A percentile compares a stretch with the other conserved stretches of the same genome.
Evolutionary conservation across 2,329 filamentous ascomycete species (phyloP).

Genomic region (Xylariaceae sp.): DNA sequence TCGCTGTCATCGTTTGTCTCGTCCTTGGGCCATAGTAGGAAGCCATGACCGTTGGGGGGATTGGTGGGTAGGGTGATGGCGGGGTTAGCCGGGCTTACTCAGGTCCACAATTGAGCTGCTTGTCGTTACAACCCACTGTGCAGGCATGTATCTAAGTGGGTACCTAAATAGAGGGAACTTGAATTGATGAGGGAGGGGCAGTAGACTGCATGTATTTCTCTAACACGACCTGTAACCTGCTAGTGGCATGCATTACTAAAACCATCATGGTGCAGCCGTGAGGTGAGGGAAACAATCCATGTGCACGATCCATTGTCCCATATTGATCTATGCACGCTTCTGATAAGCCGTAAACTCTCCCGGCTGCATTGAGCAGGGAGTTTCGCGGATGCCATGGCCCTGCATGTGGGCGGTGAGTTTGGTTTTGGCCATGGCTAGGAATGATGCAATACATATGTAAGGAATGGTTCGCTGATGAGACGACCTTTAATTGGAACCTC

Average conservation of each 20-base stretch:
- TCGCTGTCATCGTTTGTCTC: slow-evolving; percentile 13
- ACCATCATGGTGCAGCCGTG: slow-evolving; percentile 1
- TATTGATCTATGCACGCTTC: slow-evolving; percentile 4
- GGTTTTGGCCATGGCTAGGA: neutral
- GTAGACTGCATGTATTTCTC: slow-evolving; percentile 25
- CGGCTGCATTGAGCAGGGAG: neutral
- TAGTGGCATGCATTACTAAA: slow-evolving; percentile 5
- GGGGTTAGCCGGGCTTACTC: slow-evolving; percentile 40
- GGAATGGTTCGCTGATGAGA: neutral
- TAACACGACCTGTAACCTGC: slow-evolving; percentile 10
- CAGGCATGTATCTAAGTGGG: slow-evolving; percentile 5
- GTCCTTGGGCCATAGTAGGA: neutral
- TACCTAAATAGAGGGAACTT: slow-evolving; percentile 6
- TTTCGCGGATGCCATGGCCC: slow-evolving; percentile 6
- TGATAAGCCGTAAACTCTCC: neutral
- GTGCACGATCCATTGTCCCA: neutral
- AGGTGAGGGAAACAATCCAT: neutral
- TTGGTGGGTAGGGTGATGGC: slow-evolving; percentile 21
- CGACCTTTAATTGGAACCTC: neutral
- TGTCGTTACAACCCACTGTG: neutral
- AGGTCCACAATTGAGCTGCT: slow-evolving; percentile 27
- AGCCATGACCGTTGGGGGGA: slow-evolving; percentile 15
- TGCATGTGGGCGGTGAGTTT: neutral
- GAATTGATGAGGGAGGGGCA: slow-evolving; percentile 15
- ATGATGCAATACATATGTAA: slow-evolving; percentile 1